These are phyloP conservation scores for Rhynchosporium graminicola DNA, from an alignment of 2,329 filamentous ascomycete genomes.

Conservation along the genomic window DNA sequence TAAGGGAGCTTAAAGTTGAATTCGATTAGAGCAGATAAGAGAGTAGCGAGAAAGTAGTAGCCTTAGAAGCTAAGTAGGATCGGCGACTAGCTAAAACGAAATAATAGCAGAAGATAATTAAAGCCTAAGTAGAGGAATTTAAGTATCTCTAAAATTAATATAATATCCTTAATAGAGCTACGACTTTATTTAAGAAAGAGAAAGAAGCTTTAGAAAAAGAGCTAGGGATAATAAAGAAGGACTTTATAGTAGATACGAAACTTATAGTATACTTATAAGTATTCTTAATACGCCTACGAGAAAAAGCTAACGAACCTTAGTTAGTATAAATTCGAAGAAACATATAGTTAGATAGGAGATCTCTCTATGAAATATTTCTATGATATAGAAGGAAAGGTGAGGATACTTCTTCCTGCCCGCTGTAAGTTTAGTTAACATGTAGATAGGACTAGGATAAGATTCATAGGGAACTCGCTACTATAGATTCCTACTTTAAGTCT, in stretches of 20 bases:
- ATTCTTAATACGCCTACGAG: background rate
- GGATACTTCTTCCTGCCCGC: background rate
- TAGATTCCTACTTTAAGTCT: conserved; percentile 19
- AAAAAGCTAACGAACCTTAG: background rate
- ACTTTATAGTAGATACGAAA: conserved; percentile 17
- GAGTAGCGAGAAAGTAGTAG: conserved; percentile 10
- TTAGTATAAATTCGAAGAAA: conserved; percentile 7
- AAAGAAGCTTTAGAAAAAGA: conserved; percentile 17
- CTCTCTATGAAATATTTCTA: conserved; percentile 23
- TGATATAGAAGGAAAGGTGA: conserved; percentile 17
- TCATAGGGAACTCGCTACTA: conserved; percentile 13
- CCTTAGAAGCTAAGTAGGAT: conserved; percentile 16
- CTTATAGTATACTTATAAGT: background rate
- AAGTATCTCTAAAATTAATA: conserved; percentile 1
- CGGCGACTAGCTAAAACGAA: conserved; percentile 8
- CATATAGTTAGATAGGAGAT: conserved; percentile 10
- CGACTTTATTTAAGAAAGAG: conserved; percentile 17
- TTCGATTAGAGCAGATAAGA: conserved; percentile 17
- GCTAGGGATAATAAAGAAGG: conserved; percentile 21
- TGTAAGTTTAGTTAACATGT: conserved; percentile 15
- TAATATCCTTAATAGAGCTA: conserved; percentile 18
- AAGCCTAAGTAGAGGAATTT: conserved; percentile 14
- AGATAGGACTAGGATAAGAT: conserved; percentile 21
- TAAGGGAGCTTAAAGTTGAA: conserved; percentile 17
- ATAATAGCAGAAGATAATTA: conserved; percentile 12